Base-by-base conservation (phyloP, 2,329 filamentous ascomycete species). In the Colletotrichum liriopes region DNA sequence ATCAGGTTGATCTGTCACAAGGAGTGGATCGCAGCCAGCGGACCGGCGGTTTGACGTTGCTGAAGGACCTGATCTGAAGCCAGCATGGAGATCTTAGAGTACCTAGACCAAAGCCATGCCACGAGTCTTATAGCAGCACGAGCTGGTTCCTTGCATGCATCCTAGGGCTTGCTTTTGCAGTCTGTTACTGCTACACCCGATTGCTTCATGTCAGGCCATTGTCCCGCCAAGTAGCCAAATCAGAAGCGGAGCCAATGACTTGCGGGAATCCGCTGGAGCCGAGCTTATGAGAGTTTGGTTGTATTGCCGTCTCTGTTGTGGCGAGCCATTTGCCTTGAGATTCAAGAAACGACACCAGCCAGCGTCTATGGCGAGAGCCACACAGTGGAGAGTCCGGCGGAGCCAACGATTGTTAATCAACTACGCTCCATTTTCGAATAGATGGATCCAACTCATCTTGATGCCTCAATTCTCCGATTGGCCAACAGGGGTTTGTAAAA, bases 391-490 rank as follows among this genome's bases (percentile, higher is more conserved):
- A 72, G 59, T 41, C 45, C 55, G 35, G 70, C 65, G 66, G 65
- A 65, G 59, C 16, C 70, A 37, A 47, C 18, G 26, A 65, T 39
- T 54, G 37, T 41, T 26, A 35, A 32, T 32, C 60, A 56, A 54
- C 37, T 49, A 45, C 66, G 65, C 59, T 70, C 59, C 43, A 60
- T 70, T 69, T 69, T 65, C 54, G 45, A 39, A 55, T 20, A 51
- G 49, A 71, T 71, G 68, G 65, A 67, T n/a, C 68, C 65, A 71
- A 62, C 11, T 37, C 65, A 60, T 51, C 45, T 55, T 54, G 55
- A 41, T 52, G 60, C 20, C 32, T 69, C 65, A 72, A 70, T 65
- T 72, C 60, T 70, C 70, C 70, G 70, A 72, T 72, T 72, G 70
- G 70, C 20, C 47, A 23, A 39, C 65, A 72, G 70, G 70, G 63